These are phyloP conservation scores for Cyathus striatus DNA, from an alignment of 768 basidiomycete genomes.

Conservation along the genomic window DNA sequence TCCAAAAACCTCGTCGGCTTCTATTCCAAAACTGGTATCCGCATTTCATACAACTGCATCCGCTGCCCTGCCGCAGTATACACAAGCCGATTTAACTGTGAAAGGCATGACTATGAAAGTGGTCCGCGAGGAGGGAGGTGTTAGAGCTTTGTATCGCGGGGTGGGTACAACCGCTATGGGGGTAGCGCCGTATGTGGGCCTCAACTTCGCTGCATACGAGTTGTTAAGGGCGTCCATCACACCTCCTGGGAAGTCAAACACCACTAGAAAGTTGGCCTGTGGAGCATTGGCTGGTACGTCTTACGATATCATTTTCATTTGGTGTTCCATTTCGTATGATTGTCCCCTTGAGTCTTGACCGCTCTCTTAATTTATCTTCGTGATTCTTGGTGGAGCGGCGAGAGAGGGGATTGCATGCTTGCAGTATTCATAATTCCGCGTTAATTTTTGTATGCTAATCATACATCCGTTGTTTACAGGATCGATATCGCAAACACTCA, in stretches of 20 bases:
- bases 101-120: slow-evolving; percentile 90
- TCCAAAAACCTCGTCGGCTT: slow-evolving; percentile 12
- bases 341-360: no score
- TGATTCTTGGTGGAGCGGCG: no score
- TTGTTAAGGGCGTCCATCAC: slow-evolving; percentile 68
- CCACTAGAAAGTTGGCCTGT: slow-evolving; percentile 69
- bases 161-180: slow-evolving; percentile 80
- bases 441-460: no score
- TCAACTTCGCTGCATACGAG: slow-evolving; percentile 96
- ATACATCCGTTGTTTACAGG: slow-evolving; percentile 38
- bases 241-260: slow-evolving; percentile 72
- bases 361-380: no score
- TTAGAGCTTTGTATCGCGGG: slow-evolving; percentile 84
- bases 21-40: slow-evolving; percentile 33
- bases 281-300: slow-evolving; percentile 79
- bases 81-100: slow-evolving; percentile 58
- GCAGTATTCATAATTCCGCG: not conserved
- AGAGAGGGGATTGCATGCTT: not conserved
- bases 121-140: slow-evolving; percentile 87
- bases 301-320: not conserved
- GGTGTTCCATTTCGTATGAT: not conserved
- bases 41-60: slow-evolving; percentile 54
- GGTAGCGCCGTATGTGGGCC: slow-evolving; percentile 85
- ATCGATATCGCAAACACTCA: slow-evolving; percentile 90
- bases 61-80: slow-evolving; percentile 12